Evolutionary conservation across 2,329 filamentous ascomycete genomes (phyloP), one percentile per base, ranked within the genome.

Genomic region (Nigrospora oryzae): DNA sequence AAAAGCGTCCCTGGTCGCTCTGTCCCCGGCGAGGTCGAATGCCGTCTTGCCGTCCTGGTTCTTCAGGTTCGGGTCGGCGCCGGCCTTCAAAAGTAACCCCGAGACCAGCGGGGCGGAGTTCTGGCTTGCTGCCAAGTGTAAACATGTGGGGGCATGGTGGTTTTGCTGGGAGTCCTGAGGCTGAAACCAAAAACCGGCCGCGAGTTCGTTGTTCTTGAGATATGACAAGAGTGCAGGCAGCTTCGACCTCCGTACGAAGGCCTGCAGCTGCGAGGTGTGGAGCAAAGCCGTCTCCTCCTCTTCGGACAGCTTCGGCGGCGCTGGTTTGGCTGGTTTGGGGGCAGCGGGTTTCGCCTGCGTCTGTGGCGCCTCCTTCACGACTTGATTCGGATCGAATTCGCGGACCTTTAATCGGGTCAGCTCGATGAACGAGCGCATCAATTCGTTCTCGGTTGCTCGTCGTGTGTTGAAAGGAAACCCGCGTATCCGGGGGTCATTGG

Each of bases 341-440:
- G 67, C 61, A 14, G 62, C 40, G 4, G 65, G 53, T 63, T 60
- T 72, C 37, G 51, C 52, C 15, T 49, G 55, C 46, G 56, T 63
- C 56, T 74, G 65, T 6, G 68, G 56, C 35, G 66, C 64, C 52
- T 63, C 65, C 53, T 68, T 74, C 32, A 63, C 61, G 48, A 74
- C 71, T 12, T 81, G 74, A 3, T 71, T 75, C 51, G 89, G 84
- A 46, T 87, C 77, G 28, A 97, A 77, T 49, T 86, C 84, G 40
- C 80, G 81, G 39, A 95, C 75, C 64, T 98, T 96, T 14, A 96
- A 75, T 14, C 93, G 75, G 0, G 93, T 98, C 31, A 98, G 75
- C 67, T 98, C 93, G 50, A 95, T 86, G 56, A 96, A 98, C 1
- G 86, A 86, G 35, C 91, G 81, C 85, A 97, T 93, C 0, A 98